These are phyloP conservation scores for Orbilia javanica DNA, from an alignment of 2,329 filamentous ascomycete species.

Conservation along the genomic window DNA sequence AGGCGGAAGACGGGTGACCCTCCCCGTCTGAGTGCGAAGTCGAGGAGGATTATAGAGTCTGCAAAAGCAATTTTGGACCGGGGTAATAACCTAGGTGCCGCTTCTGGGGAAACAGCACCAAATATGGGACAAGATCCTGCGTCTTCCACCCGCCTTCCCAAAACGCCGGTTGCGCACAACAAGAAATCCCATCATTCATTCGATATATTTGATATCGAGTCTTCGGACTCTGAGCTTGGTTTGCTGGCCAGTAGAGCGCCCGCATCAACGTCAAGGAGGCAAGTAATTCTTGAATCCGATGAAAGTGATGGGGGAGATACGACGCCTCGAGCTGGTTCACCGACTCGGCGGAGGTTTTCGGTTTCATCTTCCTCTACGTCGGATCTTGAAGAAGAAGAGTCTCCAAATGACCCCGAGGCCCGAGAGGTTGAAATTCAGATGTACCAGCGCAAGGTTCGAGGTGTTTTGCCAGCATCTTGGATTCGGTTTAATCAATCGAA, in stretches of 20 bases:
- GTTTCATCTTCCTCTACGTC: slow-evolving; percentile 2
- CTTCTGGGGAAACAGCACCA: not conserved
- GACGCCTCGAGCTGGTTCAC: slow-evolving; percentile 14
- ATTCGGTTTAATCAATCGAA: slow-evolving; percentile 42
- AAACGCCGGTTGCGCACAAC: not conserved
- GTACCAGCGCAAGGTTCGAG: slow-evolving; percentile 41
- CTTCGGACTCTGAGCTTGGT: slow-evolving; percentile 43
- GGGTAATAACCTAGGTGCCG: not conserved
- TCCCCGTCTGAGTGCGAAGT: slow-evolving; percentile 1
- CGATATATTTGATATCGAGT: slow-evolving; percentile 43
- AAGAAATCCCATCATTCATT: slow-evolving; percentile 14
- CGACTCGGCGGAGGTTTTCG: not conserved
- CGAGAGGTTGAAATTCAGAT: slow-evolving; percentile 40
- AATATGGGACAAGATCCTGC: not conserved
- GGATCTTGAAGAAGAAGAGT: slow-evolving; percentile 24
- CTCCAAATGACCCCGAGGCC: slow-evolving; percentile 15
- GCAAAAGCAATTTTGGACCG: slow-evolving; percentile 30
- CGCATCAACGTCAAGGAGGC: slow-evolving; percentile 20
- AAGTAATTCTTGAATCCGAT: slow-evolving; percentile 31
- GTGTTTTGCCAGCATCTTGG: slow-evolving; percentile 54
- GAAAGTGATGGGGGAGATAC: slow-evolving; percentile 33
- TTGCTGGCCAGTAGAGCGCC: slow-evolving; percentile 6
- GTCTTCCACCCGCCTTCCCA: not conserved
- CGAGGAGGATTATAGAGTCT: slow-evolving; percentile 24
- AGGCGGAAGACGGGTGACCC: slow-evolving; percentile 31